A percentile compares a stretch with the other conserved stretches of the same genome.
Conservation (phyloP, 1,284 basidiomycete genomes). For the Heterobasidion annosum region DNA sequence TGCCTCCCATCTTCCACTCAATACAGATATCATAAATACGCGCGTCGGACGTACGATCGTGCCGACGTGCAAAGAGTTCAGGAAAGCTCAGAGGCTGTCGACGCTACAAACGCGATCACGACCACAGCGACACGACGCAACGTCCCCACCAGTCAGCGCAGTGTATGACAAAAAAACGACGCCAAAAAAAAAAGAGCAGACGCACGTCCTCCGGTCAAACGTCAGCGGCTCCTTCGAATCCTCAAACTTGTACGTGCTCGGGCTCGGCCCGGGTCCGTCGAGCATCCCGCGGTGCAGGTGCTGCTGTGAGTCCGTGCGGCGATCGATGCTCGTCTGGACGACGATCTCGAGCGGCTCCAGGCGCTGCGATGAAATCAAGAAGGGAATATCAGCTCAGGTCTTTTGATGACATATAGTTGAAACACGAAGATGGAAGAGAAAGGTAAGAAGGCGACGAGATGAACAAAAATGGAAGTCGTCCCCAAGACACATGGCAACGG, state of each 20-base stretch:
- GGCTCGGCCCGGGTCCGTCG: neutral
- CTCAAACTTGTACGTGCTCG: neutral
- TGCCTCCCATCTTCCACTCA: too few species aligned
- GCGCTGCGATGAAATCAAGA: neutral
- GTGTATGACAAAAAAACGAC: neutral
- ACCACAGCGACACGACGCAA: too few species aligned
- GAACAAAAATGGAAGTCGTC: neutral
- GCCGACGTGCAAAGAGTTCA: too few species aligned
- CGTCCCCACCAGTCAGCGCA: neutral
- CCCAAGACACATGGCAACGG: too few species aligned
- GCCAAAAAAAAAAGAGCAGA: neutral
- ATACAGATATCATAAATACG: too few species aligned
- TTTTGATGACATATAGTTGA: neutral
- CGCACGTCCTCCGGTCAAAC: neutral
- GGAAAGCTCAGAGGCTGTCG: too few species aligned
- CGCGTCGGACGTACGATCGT: too few species aligned
- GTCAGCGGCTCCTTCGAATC: neutral
- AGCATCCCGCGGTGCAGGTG: too few species aligned
- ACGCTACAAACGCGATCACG: too few species aligned
- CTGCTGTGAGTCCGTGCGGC: neutral
- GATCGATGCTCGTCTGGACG: neutral
- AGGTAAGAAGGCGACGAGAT: neutral
- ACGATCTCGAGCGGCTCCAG: neutral
- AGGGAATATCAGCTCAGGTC: neutral
- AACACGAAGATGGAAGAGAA: neutral